Conservation (phyloP, 1,284 basidiomycete genomes). For the Ganoderma lucidum region DNA sequence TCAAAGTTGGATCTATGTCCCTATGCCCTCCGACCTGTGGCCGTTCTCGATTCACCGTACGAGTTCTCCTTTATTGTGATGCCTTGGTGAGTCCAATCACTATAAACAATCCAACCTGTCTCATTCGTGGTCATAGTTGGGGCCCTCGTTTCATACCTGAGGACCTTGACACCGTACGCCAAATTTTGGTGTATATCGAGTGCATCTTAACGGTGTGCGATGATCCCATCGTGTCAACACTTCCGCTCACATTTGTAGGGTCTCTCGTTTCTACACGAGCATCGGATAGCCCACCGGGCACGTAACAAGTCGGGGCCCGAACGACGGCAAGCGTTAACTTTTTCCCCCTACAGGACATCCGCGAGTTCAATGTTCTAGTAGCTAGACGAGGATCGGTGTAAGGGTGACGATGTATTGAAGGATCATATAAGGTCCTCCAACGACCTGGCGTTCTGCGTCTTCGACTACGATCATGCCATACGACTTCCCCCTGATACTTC, state of each 20-base stretch:
- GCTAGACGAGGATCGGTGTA: background rate
- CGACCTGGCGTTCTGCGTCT: background rate
- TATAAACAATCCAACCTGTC: background rate
- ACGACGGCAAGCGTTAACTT: background rate
- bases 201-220: constrained; percentile 1
- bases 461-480: constrained; percentile 3
- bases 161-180: background rate
- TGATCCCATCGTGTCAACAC: background rate
- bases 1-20: background rate
- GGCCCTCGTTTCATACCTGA: no score
- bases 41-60: constrained; percentile 12
- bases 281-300: constrained; percentile 1
- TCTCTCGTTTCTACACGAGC: background rate
- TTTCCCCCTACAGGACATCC: background rate
- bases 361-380: background rate
- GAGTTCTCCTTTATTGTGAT: constrained; percentile 10
- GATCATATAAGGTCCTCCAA: background rate
- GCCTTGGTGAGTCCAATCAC: background rate
- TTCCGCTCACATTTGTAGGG: background rate
- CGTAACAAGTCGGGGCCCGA: background rate
- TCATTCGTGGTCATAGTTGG: background rate
- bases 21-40: constrained; percentile 13
- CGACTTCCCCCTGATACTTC: background rate
- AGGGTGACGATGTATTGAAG: background rate
- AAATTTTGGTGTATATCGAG: background rate